Evolutionary conservation across 495 filamentous ascomycete genomes (phyloP).

Genomic region (Penicillium desertorum): DNA sequence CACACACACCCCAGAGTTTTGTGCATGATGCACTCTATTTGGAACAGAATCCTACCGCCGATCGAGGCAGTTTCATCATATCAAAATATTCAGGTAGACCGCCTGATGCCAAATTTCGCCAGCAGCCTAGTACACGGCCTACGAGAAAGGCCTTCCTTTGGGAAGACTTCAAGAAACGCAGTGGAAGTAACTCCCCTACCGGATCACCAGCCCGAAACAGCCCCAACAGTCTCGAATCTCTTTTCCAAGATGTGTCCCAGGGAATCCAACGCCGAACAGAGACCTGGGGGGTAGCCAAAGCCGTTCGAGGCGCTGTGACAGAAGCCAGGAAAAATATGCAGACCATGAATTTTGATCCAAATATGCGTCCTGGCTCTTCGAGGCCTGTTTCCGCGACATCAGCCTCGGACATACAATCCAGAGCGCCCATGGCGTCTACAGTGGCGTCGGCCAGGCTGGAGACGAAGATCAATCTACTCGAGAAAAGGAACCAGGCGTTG

Average conservation of each 20-base stretch:
- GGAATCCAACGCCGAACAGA: slow-evolving; percentile 80
- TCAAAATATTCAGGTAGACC: slow-evolving; percentile 75
- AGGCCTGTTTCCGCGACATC: slow-evolving; percentile 4
- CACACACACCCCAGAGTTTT: slow-evolving; percentile 69
- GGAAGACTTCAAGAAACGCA: slow-evolving; percentile 34
- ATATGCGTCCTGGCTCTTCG: slow-evolving; percentile 15
- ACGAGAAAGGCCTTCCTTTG: slow-evolving; percentile 35
- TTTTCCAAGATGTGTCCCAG: slow-evolving; percentile 84
- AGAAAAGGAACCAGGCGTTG: slow-evolving; percentile 70
- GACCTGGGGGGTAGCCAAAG: slow-evolving; percentile 84
- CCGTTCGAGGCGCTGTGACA: slow-evolving; percentile 82
- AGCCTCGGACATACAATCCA: neutral
- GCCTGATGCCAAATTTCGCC: slow-evolving; percentile 46
- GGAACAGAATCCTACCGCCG: slow-evolving; percentile 67
- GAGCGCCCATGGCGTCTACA: neutral
- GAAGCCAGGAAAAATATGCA: slow-evolving; percentile 77
- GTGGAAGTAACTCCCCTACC: slow-evolving; percentile 34
- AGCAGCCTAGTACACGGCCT: slow-evolving; percentile 31
- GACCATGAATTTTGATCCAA: slow-evolving; percentile 53
- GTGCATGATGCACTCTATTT: slow-evolving; percentile 88
- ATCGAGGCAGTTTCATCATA: slow-evolving; percentile 73
- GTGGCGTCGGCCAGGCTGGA: slow-evolving; percentile 26
- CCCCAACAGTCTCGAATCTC: slow-evolving; percentile 65
- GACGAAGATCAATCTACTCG: slow-evolving; percentile 49
- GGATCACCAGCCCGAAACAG: slow-evolving; percentile 53